phyloP scores from a whole-genome alignment of 495 filamentous ascomycete species.

The Hyaloscypha finlandica region DNA sequence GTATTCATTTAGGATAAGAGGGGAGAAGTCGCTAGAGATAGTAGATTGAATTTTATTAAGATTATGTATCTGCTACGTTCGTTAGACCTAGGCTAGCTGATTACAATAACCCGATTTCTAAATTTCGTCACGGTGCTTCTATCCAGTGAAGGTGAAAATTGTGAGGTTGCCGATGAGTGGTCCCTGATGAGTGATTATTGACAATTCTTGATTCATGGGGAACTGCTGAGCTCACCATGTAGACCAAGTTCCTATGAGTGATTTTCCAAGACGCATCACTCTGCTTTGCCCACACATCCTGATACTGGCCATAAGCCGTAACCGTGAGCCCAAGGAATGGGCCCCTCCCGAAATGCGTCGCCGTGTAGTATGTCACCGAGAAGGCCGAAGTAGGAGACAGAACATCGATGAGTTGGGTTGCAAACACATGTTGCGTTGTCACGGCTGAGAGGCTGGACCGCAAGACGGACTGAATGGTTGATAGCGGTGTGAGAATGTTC shows the following conservation, averaged over 20 bases:
- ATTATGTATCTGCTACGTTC: too few species aligned
- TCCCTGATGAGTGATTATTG: not conserved
- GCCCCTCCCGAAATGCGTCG: conserved; percentile 6
- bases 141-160: not conserved
- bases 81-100: too few species aligned
- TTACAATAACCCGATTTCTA: too few species aligned
- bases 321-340: not conserved
- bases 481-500: conserved; percentile 9
- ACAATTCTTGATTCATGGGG: not conserved
- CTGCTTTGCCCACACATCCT: conserved; percentile 12
- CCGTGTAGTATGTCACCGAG: conserved; percentile 5
- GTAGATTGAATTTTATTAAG: too few species aligned
- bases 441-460: conserved; percentile 8
- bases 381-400: conserved; percentile 7
- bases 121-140: too few species aligned
- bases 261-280: conserved; percentile 7
- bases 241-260: conserved; percentile 9
- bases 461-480: conserved; percentile 11
- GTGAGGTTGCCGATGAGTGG: conserved; percentile 5
- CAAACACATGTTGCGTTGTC: conserved; percentile 17
- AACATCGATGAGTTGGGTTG: conserved; percentile 16
- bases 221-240: conserved; percentile 4
- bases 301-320: conserved; percentile 10
- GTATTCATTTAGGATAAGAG: too few species aligned
- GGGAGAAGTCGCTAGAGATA: too few species aligned